Percentiles rank a stretch among this genome's conserved stretches.
Conservation (phyloP, 495 filamentous ascomycete species). For the Astrothelium macrocarpum region DNA sequence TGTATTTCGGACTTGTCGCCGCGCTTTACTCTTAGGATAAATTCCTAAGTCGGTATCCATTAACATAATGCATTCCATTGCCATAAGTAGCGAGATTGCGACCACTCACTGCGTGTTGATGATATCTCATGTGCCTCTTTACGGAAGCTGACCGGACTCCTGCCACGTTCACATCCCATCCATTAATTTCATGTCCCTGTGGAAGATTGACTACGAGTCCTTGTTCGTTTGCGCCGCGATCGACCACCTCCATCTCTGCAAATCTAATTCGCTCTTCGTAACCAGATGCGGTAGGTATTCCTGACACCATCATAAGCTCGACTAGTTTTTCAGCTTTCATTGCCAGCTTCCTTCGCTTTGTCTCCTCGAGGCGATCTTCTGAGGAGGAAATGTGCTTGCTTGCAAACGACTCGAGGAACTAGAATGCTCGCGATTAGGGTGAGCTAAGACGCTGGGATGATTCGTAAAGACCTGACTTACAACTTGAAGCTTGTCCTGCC, state of each 20-base stretch:
- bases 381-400: conserved; percentile 95
- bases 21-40: conserved; percentile 72
- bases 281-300: conserved; percentile 87
- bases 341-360: conserved; percentile 85
- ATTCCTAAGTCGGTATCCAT: conserved; percentile 51
- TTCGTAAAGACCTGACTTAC: conserved; percentile 42
- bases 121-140: conserved; percentile 80
- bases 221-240: conserved; percentile 81
- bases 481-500: conserved; percentile 95
- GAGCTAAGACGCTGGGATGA: not conserved
- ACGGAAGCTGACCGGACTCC: conserved; percentile 70
- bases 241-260: conserved; percentile 91
- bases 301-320: conserved; percentile 98
- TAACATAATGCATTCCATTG: conserved; percentile 2
- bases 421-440: not conserved
- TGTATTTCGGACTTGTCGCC: conserved; percentile 61
- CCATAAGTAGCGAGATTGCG: not conserved
- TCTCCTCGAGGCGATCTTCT: conserved; percentile 90
- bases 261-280: conserved; percentile 96
- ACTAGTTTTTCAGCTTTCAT: conserved; percentile 89
- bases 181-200: conserved; percentile 82
- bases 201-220: conserved; percentile 77
- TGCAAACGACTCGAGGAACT: conserved; percentile 98
- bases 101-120: conserved; percentile 75
- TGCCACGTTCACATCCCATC: conserved; percentile 95